phyloP scores from a whole-genome alignment of 345 rosid species.

The Trapa bicornis region DNA sequence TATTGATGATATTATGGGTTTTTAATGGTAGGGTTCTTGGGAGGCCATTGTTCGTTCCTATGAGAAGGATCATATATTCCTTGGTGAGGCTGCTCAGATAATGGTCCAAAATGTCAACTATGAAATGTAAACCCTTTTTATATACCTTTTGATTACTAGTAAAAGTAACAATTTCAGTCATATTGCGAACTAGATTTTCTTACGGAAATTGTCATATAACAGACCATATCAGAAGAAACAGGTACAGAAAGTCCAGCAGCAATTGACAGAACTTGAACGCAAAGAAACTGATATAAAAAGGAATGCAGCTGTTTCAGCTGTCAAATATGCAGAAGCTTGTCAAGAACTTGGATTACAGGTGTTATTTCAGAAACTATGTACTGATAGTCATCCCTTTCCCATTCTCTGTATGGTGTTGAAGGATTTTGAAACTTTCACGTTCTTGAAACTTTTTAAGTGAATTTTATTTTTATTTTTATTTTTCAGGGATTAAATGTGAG shows the following conservation, averaged over 20 bases:
- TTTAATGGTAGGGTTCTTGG: constrained; percentile 60
- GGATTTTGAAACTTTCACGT: not conserved
- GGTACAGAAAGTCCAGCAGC: constrained; percentile 91
- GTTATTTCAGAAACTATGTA: not conserved
- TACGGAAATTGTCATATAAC: constrained; percentile 9
- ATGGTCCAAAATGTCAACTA: constrained; percentile 85
- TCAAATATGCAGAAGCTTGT: constrained; percentile 81
- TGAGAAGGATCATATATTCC: constrained; percentile 80
- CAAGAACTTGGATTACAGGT: constrained; percentile 98
- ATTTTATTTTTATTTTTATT: not conserved
- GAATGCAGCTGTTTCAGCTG: constrained; percentile 65
- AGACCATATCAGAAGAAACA: constrained; percentile 93
- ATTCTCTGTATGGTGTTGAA: not conserved
- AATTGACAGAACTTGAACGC: constrained; percentile 78
- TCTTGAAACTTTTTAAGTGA: not conserved
- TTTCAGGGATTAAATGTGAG: constrained; percentile 83
- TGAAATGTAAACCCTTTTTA: constrained; percentile 58
- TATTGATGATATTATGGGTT: constrained; percentile 1
- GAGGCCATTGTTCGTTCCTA: constrained; percentile 67
- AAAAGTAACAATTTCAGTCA: constrained; percentile 2
- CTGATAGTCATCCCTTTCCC: not conserved
- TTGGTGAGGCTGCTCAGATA: constrained; percentile 91
- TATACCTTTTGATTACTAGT: not conserved
- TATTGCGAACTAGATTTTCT: not conserved
- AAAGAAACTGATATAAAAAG: constrained; percentile 88